Conservation (phyloP, 331 rosid species). For the Cydonia oblonga region DNA sequence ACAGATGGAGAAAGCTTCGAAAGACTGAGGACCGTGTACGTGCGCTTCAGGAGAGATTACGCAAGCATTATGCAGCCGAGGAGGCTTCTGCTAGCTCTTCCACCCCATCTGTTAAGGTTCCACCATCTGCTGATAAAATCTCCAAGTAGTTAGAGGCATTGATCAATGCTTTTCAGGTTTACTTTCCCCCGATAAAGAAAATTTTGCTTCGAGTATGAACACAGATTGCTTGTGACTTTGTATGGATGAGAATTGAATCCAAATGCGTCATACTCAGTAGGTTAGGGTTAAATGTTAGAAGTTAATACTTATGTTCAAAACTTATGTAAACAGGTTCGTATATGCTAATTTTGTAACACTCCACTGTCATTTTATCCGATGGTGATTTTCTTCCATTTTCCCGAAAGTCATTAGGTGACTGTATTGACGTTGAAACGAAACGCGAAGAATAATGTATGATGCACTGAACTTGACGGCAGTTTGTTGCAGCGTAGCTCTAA, state of each 20-base stretch:
- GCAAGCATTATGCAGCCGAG: slow-evolving; percentile 45
- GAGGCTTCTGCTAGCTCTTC: slow-evolving; percentile 31
- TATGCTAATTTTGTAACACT: neutral
- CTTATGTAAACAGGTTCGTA: neutral
- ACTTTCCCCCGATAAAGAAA: neutral
- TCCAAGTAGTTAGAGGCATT: slow-evolving; percentile 5
- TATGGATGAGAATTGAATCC: neutral
- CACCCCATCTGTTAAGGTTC: slow-evolving; percentile 17
- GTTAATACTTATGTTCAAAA: neutral
- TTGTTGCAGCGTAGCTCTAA: neutral
- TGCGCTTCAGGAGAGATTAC: slow-evolving; percentile 43
- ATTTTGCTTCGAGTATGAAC: neutral
- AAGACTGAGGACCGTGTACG: slow-evolving; percentile 64
- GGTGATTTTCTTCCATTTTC: neutral
- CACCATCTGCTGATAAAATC: slow-evolving; percentile 35
- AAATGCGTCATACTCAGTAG: neutral
- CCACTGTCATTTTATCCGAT: neutral
- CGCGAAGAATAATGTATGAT: neutral
- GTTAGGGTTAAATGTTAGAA: neutral
- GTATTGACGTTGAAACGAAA: neutral
- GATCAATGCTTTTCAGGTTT: neutral
- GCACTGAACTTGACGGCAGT: neutral
- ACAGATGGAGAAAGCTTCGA: slow-evolving; percentile 80
- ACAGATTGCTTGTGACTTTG: neutral
- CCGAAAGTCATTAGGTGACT: neutral